These are phyloP conservation scores for Periconia sp. DNA, from an alignment of 2,329 filamentous ascomycete species.

Conservation along the genomic window DNA sequence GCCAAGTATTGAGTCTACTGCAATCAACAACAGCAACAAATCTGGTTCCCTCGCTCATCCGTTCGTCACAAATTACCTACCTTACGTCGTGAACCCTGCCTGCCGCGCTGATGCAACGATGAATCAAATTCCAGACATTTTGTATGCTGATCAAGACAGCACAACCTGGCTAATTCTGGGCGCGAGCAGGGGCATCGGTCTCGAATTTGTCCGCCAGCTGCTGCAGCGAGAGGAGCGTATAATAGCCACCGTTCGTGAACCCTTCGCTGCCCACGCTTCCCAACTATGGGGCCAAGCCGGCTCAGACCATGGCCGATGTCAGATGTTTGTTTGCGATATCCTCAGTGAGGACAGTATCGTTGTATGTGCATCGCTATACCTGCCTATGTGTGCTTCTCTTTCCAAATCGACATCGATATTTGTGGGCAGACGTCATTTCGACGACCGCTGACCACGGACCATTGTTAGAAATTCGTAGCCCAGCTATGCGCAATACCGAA, in stretches of 20 bases:
- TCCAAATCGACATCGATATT: slow-evolving; percentile 7
- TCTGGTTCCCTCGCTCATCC: neutral
- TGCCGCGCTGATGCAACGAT: slow-evolving; percentile 21
- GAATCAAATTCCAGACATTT: slow-evolving; percentile 47
- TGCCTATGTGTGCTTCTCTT: neutral
- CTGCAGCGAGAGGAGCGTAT: slow-evolving; percentile 51
- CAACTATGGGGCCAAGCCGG: slow-evolving; percentile 46
- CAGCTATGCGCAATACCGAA: slow-evolving; percentile 44
- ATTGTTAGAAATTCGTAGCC: slow-evolving; percentile 45
- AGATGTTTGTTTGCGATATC: slow-evolving; percentile 57
- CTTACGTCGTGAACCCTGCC: neutral
- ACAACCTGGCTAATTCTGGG: slow-evolving; percentile 52
- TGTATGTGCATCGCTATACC: slow-evolving; percentile 19
- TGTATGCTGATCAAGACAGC: slow-evolving; percentile 44
- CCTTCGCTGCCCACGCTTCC: slow-evolving; percentile 43
- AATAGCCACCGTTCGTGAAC: slow-evolving; percentile 54
- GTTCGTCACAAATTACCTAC: neutral
- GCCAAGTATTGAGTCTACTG: neutral
- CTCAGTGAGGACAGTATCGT: slow-evolving; percentile 55
- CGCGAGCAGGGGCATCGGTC: slow-evolving; percentile 52
- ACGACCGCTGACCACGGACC: slow-evolving; percentile 9
- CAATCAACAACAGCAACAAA: neutral
- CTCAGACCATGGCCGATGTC: slow-evolving; percentile 49
- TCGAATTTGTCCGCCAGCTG: slow-evolving; percentile 56
- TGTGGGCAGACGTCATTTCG: neutral